phyloP scores from a whole-genome alignment of 441 rosid genomes.

The Dalechampia spathulata region DNA sequence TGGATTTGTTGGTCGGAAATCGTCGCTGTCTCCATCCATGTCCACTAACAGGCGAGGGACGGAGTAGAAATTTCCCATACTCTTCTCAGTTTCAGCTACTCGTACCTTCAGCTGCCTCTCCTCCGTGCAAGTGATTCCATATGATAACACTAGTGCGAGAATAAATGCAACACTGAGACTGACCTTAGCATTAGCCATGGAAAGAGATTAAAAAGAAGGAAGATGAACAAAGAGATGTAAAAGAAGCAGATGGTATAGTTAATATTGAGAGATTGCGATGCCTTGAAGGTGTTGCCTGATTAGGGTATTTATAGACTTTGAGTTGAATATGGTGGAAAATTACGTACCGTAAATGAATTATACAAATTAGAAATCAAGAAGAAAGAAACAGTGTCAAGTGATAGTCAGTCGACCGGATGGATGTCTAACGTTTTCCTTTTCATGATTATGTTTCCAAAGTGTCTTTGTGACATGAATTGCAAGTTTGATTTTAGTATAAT shows the following conservation, averaged over 20 bases:
- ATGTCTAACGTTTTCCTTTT: constrained; percentile 10
- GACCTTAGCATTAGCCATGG: constrained; percentile 28
- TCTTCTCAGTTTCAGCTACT: neutral
- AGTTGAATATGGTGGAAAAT: neutral
- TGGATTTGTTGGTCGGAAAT: constrained; percentile 32
- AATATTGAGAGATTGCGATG: constrained; percentile 15
- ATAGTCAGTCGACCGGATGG: no score
- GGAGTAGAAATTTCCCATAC: neutral
- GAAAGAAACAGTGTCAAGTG: no score
- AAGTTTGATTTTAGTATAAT: neutral
- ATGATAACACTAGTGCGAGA: constrained; percentile 15
- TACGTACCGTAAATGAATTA: constrained; percentile 5
- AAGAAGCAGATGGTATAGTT: neutral
- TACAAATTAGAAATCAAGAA: constrained; percentile 1
- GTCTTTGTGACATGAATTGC: constrained; percentile 8
- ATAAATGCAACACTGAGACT: constrained; percentile 12
- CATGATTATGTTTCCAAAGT: constrained; percentile 27
- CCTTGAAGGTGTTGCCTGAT: constrained; percentile 1
- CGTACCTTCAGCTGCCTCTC: constrained; percentile 18
- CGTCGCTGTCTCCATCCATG: constrained; percentile 9
- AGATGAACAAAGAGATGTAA: neutral
- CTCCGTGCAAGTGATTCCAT: constrained; percentile 22
- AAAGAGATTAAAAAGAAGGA: neutral
- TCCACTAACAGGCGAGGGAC: neutral
- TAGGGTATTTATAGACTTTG: constrained; percentile 31